Conservation (phyloP, 2,329 filamentous ascomycete species). For the Bimuria novae-zelandiae region DNA sequence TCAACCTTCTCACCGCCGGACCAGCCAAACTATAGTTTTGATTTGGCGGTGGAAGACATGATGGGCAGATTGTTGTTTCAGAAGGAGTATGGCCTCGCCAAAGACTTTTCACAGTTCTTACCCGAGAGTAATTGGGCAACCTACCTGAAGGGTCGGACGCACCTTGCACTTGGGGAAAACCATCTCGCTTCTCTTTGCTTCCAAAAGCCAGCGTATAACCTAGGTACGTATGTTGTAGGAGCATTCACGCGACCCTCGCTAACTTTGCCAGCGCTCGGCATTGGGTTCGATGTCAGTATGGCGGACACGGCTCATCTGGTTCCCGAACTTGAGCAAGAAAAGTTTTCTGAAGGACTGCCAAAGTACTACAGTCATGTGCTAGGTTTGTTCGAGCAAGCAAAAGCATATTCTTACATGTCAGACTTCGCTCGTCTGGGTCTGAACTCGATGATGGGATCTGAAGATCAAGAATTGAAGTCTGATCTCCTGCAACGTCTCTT, state of each 20-base stretch:
- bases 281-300: constrained; percentile 43
- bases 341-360: constrained; percentile 73
- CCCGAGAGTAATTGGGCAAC: constrained; percentile 62
- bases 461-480: constrained; percentile 40
- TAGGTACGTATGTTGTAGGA: constrained; percentile 66
- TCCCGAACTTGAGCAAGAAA: constrained; percentile 71
- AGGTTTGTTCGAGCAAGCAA: constrained; percentile 76
- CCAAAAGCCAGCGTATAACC: constrained; percentile 78
- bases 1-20: constrained; percentile 42
- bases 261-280: constrained; percentile 35
- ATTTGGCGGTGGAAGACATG: constrained; percentile 47
- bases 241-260: constrained; percentile 11
- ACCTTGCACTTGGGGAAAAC: constrained; percentile 74
- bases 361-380: constrained; percentile 88
- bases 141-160: constrained; percentile 84
- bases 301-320: constrained; percentile 62
- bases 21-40: constrained; percentile 30
- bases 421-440: constrained; percentile 81
- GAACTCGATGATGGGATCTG: constrained; percentile 29
- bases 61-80: constrained; percentile 51
- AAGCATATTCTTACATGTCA: constrained; percentile 77
- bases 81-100: constrained; percentile 56
- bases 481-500: constrained; percentile 80
- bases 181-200: constrained; percentile 76
- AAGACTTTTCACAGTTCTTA: constrained; percentile 69